Evolutionary conservation across 768 basidiomycete genomes (phyloP).

Genomic region (Mycena venus): DNA sequence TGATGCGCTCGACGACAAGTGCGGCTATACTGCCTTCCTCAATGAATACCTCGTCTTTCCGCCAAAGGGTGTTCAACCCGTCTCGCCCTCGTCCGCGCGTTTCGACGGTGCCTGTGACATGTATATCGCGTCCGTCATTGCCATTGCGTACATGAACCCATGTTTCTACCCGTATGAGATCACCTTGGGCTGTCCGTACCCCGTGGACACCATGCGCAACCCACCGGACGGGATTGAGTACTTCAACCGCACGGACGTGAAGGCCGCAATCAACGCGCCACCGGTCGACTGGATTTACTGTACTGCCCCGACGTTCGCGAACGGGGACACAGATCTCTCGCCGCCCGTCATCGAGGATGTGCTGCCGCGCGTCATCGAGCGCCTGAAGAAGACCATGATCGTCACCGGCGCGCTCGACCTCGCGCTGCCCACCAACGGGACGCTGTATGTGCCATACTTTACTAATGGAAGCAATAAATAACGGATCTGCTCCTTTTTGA

Average conservation of each 20-base stretch:
- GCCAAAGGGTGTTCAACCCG: background rate
- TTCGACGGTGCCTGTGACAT: background rate
- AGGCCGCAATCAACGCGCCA: background rate
- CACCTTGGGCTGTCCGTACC: background rate
- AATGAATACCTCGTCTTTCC: slow-evolving; percentile 1
- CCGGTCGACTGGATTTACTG: background rate
- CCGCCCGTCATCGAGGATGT: background rate
- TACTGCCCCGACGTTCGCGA: background rate
- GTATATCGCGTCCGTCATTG: background rate
- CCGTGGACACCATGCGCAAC: background rate
- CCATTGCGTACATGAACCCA: background rate
- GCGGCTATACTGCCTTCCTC: slow-evolving; percentile 4
- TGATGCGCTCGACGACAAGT: background rate
- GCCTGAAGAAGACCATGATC: background rate
- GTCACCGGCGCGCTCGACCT: background rate
- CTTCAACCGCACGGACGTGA: background rate
- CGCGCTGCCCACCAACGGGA: background rate
- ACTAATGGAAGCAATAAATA: too few relatives aligned
- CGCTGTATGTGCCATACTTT: background rate
- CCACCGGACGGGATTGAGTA: background rate
- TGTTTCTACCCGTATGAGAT: background rate
- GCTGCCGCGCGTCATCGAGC: background rate
- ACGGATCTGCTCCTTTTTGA: too few relatives aligned
- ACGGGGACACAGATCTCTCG: background rate
- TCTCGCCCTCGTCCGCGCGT: background rate